Evolutionary conservation across 2,329 filamentous ascomycete genomes (phyloP).

Genomic region (Verticillium albo-atrum): DNA sequence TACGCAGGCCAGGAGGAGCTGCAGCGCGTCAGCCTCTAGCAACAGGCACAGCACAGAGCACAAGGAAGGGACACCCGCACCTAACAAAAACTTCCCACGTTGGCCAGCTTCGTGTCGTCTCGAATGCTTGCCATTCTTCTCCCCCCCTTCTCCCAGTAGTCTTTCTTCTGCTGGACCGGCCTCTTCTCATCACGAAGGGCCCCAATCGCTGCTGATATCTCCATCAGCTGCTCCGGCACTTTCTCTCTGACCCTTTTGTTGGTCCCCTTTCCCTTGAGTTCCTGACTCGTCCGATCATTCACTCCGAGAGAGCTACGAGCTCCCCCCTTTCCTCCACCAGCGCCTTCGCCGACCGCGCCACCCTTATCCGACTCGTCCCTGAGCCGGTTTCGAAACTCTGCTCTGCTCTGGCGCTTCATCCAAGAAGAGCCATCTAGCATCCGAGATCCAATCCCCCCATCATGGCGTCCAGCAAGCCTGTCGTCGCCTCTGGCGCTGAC

Average conservation of each 20-base stretch:
- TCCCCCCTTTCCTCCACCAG: constrained; percentile 3
- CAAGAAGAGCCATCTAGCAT: background rate
- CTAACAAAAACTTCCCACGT: background rate
- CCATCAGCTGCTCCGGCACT: background rate
- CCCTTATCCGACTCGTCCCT: background rate
- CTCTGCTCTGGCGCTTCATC: background rate
- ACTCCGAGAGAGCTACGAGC: constrained; percentile 9
- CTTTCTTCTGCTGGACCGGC: background rate
- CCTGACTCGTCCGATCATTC: constrained; percentile 15
- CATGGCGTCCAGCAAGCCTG: constrained; percentile 53
- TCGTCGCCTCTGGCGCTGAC: constrained; percentile 57
- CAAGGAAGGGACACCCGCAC: background rate
- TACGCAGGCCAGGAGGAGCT: background rate
- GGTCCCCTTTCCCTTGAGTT: constrained; percentile 8
- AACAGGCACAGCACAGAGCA: background rate
- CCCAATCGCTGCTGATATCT: background rate
- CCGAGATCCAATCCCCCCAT: background rate
- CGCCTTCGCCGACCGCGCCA: background rate
- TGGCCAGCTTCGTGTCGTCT: background rate
- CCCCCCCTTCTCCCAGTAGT: constrained; percentile 1
- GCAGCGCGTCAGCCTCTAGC: background rate
- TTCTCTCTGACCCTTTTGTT: background rate
- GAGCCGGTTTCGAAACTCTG: background rate
- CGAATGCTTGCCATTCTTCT: constrained; percentile 1
- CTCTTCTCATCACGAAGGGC: background rate